Base-by-base conservation (phyloP, 768 basidiomycete species). In the Mycena belliarum region DNA sequence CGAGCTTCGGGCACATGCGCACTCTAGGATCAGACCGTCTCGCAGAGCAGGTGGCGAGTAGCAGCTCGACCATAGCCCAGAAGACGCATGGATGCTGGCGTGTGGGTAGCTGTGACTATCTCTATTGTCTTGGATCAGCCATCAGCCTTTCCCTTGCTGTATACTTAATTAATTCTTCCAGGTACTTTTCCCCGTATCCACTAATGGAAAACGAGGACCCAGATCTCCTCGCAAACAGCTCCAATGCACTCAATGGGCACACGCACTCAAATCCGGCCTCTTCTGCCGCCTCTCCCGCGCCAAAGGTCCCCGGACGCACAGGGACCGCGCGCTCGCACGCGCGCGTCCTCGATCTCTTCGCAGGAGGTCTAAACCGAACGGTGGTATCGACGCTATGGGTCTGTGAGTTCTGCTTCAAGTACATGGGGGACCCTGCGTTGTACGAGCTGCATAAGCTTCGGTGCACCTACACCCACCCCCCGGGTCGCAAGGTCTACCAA, bases 151-250 rank as follows among this genome's bases (percentile, higher is more conserved):
- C 16, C 21, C 29, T n/a, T 24, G 29, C 9, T 37, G 16, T 15
- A 35, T 53, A 21, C 47, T 59, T 24, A 59, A 43, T 59, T 24
- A 59, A 43, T 29, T 51, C 18, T 9, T 40, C 6, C 61, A 95
- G 94, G 91, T 95, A 95, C 74, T 94, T 90, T 70, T 97, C 95
- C 3, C 95, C 95, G 1, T 96, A 95, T 70, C 94, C 95, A 16
- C 72, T 89, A 24, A 78, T 79, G 20, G 91, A 93, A 64, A 72
- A 77, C 9, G 90, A 93, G 59, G 69, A 76, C 50, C 83, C 87
- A 47, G 59, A 87, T 25, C 69, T 67, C 21, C 63, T 66, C 5
- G 57, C 52, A 9, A 37, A 69, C 33, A 37, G 63, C 11, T 64
- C 66, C 40, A 66, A 69, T 8, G 66, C 66, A 52, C 59, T 65